A percentile compares a stretch with the other conserved stretches of the same genome.
Conservation (phyloP, 495 filamentous ascomycete species). For the Podospora pseudoanserina region DNA sequence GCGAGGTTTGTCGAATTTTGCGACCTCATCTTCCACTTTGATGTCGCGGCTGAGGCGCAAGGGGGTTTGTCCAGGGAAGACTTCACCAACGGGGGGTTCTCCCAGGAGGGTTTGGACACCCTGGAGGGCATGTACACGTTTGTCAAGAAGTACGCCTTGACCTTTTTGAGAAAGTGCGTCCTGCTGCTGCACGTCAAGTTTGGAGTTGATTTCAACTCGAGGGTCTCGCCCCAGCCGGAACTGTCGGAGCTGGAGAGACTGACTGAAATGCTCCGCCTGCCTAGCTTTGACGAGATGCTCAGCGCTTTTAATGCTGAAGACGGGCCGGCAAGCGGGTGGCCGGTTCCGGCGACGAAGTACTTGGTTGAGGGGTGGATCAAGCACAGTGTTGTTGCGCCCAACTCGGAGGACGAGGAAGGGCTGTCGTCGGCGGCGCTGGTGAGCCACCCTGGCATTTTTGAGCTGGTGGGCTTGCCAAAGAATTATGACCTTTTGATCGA, state of each 20-base stretch:
- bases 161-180: constrained; percentile 80
- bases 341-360: constrained; percentile 25
- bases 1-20: constrained; percentile 46
- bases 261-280: constrained; percentile 67
- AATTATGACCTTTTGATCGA: constrained; percentile 91
- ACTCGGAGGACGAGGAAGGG: constrained; percentile 6
- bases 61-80: constrained; percentile 7
- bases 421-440: constrained; percentile 45
- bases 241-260: constrained; percentile 79
- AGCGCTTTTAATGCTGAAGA: constrained; percentile 42
- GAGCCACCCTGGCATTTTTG: constrained; percentile 85
- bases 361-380: constrained; percentile 75
- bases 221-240: constrained; percentile 60
- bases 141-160: constrained; percentile 76
- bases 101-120: constrained; percentile 41
- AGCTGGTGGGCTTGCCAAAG: constrained; percentile 87
- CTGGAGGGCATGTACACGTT: constrained; percentile 43
- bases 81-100: constrained; percentile 38
- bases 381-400: constrained; percentile 40
- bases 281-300: constrained; percentile 76
- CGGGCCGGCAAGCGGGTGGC: constrained; percentile 39
- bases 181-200: constrained; percentile 84
- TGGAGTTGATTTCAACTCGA: constrained; percentile 80
- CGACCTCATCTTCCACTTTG: constrained; percentile 32
- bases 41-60: constrained; percentile 18